Base-by-base conservation (phyloP, 2,329 filamentous ascomycete species). In the Rhynchosporium secalis region DNA sequence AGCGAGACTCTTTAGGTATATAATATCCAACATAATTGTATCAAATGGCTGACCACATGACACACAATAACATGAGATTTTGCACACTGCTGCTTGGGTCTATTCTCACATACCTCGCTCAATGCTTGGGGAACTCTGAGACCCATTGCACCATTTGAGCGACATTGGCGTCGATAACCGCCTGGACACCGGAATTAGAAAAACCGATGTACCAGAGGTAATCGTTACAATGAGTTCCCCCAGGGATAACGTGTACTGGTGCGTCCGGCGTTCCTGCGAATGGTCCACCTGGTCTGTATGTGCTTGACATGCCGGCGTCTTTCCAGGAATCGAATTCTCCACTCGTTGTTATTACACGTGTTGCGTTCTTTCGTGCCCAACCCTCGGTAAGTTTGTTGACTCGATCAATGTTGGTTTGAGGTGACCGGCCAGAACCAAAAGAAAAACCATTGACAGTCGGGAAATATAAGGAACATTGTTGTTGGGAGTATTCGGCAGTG, bases 241-340 rank as follows among this genome's bases (percentile, higher is more conserved):
- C 79, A 0, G 80, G 78, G 51, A 87, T 80, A 26, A 87, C 67
- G 58, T 80, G 76, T 10, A 86, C 75, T 0, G 85, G 84, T 0
- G 78, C 77, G 29, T 79, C 69, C 0, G 71, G 29, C 0, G 79
- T 83, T 10, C 79, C 78, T 59, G 73, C 12, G 15, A 86, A 71
- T 1, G 83, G 82, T 0, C 85, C 85, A 5, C 78, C 81, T 0
- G 83, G 82, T 26, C 84, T 77, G 70, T 80, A 79, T 29, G 78
- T 75, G 20, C 81, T 82, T 0, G 79, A 80, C 0, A 87, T 79
- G 3, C 79, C 79, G 0, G 80, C 78, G 3, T 82, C 78, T 40
- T 80, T 77, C 85, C 85, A 87, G 4, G 85, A 85, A 70, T 88
- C 85, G 61, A 76, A 82, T 72, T 84, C 77, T 48, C 81, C 85